Percentiles rank a stretch among this genome's conserved stretches.
Conservation (phyloP, 2,329 filamentous ascomycete species). For the Colletotrichum truncatum region DNA sequence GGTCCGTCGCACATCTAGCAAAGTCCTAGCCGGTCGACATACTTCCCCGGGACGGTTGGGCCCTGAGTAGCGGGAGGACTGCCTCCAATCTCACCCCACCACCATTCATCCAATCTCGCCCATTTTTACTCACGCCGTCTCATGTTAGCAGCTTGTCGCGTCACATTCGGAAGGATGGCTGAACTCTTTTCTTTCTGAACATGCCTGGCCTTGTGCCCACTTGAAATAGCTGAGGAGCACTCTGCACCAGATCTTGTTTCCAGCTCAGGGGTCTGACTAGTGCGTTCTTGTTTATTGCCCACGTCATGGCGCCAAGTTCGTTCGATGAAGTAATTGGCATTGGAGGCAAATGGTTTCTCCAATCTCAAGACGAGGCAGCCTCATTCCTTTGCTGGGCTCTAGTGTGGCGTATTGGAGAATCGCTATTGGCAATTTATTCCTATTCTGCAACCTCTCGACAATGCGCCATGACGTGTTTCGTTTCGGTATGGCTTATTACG, state of each 20-base stretch:
- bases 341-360: background rate
- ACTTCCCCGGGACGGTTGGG: constrained; percentile 23
- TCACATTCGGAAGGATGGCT: constrained; percentile 3
- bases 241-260: constrained; percentile 1
- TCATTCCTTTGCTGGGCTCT: background rate
- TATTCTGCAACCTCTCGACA: background rate
- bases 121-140: constrained; percentile 20
- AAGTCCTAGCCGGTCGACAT: background rate
- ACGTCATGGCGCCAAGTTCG: background rate
- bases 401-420: background rate
- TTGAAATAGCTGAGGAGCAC: background rate
- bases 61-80: constrained; percentile 20
- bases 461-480: background rate
- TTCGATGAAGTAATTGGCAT: background rate
- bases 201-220: background rate
- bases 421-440: background rate
- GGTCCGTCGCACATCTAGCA: background rate
- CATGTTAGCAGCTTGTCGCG: constrained; percentile 11
- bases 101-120: constrained; percentile 8
- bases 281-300: background rate
- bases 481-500: background rate
- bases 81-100: constrained; percentile 1
- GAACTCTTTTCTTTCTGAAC: constrained; percentile 3
- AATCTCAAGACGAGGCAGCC: background rate
- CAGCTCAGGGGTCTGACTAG: background rate